phyloP scores from a whole-genome alignment of 495 filamentous ascomycete genomes.

The Penicillium arizonense region DNA sequence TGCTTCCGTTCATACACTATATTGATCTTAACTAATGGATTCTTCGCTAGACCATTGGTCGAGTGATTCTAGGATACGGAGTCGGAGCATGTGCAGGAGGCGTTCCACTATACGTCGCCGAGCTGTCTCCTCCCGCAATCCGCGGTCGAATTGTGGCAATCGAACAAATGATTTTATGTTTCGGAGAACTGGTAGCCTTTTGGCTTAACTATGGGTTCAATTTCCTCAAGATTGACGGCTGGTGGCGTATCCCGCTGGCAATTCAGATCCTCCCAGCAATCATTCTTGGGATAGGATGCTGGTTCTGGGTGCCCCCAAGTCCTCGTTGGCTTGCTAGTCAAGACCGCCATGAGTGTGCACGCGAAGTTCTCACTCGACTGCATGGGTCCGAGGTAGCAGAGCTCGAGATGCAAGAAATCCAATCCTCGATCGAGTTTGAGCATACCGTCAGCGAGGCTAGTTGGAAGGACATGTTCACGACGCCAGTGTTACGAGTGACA shows the following conservation, averaged over 20 bases:
- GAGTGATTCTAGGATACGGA: slow-evolving; percentile 58
- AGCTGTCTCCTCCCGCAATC: slow-evolving; percentile 48
- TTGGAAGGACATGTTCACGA: slow-evolving; percentile 63
- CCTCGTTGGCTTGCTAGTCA: slow-evolving; percentile 74
- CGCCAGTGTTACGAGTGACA: slow-evolving; percentile 30
- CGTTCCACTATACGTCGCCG: slow-evolving; percentile 71
- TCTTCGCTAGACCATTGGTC: slow-evolving; percentile 33
- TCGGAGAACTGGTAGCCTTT: slow-evolving; percentile 77
- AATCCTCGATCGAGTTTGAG: slow-evolving; percentile 71
- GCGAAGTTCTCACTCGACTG: slow-evolving; percentile 61
- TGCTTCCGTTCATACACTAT: neutral
- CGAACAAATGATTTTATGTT: slow-evolving; percentile 67
- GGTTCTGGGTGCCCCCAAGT: slow-evolving; percentile 70
- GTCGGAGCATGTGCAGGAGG: slow-evolving; percentile 68
- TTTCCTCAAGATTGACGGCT: slow-evolving; percentile 52
- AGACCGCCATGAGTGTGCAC: slow-evolving; percentile 64
- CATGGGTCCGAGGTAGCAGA: slow-evolving; percentile 56
- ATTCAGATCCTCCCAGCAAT: slow-evolving; percentile 60
- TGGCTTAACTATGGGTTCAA: slow-evolving; percentile 65
- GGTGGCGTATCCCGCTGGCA: slow-evolving; percentile 65
- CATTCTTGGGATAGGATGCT: slow-evolving; percentile 60
- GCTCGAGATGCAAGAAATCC: slow-evolving; percentile 76
- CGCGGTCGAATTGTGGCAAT: slow-evolving; percentile 68
- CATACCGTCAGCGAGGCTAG: slow-evolving; percentile 65
- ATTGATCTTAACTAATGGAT: neutral